phyloP scores from a whole-genome alignment of 2,329 filamentous ascomycete genomes.

The Neocatenulostroma microsporum region DNA sequence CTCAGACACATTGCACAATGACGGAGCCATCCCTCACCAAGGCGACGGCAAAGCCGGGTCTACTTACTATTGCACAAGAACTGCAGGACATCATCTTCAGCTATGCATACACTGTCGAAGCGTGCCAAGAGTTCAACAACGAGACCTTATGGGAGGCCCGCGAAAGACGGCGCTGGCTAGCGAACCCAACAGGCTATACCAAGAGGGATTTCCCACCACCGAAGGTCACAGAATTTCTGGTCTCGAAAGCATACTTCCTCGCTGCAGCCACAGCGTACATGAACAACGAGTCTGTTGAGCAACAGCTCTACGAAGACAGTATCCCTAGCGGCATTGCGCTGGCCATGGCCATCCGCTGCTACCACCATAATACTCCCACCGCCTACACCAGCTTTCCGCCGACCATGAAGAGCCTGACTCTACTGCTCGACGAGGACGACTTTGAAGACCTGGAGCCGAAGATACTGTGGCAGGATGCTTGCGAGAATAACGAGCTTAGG shows the following conservation, averaged over 20 bases:
- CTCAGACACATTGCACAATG: too few relatives aligned
- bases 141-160: neutral
- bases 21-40: too few relatives aligned
- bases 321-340: too few relatives aligned
- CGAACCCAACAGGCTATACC: neutral
- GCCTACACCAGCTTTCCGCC: neutral
- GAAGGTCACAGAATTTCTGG: neutral
- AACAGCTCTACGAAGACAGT: neutral
- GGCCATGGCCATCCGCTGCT: too few relatives aligned
- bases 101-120: conserved; percentile 2
- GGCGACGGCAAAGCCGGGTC: too few relatives aligned
- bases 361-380: too few relatives aligned
- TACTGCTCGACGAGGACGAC: neutral
- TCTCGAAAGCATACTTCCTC: conserved; percentile 1
- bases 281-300: neutral
- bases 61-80: conserved; percentile 8
- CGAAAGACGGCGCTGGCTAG: neutral
- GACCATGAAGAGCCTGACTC: neutral
- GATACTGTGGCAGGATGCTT: too few relatives aligned
- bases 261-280: neutral
- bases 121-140: neutral
- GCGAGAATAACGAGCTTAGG: too few relatives aligned
- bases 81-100: conserved; percentile 8
- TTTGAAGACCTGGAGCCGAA: neutral
- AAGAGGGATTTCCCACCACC: neutral